These are phyloP conservation scores for Pisolithus sp. DNA, from an alignment of 768 basidiomycete genomes.

Conservation along the genomic window DNA sequence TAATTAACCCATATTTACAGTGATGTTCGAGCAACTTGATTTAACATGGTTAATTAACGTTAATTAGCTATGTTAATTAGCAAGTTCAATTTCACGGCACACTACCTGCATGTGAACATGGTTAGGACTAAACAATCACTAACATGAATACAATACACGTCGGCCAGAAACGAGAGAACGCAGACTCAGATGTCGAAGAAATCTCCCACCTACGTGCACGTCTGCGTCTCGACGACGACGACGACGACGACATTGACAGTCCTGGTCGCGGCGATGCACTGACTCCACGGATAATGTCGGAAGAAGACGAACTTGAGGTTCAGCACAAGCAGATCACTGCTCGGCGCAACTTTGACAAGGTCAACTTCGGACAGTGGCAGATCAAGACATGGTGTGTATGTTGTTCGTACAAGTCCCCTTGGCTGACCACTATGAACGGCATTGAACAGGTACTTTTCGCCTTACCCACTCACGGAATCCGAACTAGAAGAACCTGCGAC, in stretches of 20 bases:
- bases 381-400: conserved; percentile 77
- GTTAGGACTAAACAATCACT: too few relatives aligned
- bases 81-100: neutral
- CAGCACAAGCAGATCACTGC: conserved; percentile 59
- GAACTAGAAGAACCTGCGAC: conserved; percentile 48
- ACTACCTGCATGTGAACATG: too few relatives aligned
- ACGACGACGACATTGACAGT: conserved; percentile 4
- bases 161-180: conserved; percentile 3
- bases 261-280: conserved; percentile 2
- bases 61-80: neutral
- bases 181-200: conserved; percentile 7
- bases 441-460: conserved; percentile 79
- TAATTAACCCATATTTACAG: neutral
- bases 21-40: neutral
- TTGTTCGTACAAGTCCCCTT: conserved; percentile 1
- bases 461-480: conserved; percentile 72
- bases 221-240: too few relatives aligned
- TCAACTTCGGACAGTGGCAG: conserved; percentile 79
- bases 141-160: too few relatives aligned
- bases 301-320: conserved; percentile 64
- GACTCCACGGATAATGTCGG: too few relatives aligned
- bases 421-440: neutral
- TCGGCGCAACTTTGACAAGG: conserved; percentile 80
- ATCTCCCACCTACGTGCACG: too few relatives aligned
- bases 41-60: neutral